These are phyloP conservation scores for Pleurotus salmoneostramineus DNA, from an alignment of 768 basidiomycete genomes.

Conservation along the genomic window DNA sequence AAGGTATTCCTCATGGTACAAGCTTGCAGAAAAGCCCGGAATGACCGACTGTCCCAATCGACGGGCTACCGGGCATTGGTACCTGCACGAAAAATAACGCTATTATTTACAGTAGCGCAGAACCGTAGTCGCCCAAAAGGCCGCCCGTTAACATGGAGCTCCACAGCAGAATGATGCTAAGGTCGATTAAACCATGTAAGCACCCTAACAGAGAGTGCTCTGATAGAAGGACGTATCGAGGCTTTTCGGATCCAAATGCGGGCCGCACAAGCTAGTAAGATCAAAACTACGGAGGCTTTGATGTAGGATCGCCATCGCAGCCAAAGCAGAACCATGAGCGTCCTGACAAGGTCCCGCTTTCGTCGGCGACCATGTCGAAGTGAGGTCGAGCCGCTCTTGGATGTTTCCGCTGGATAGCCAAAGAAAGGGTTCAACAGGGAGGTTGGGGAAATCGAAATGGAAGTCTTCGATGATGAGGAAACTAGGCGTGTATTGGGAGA, in stretches of 20 bases:
- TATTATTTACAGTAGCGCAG: background rate
- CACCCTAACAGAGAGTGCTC: background rate
- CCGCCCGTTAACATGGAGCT: background rate
- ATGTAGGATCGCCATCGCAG: constrained; percentile 52
- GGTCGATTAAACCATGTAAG: background rate
- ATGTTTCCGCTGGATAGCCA: constrained; percentile 56
- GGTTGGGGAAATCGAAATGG: constrained; percentile 47
- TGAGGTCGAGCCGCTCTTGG: constrained; percentile 31
- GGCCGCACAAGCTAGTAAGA: constrained; percentile 23
- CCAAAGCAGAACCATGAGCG: constrained; percentile 65
- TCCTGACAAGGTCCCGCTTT: constrained; percentile 63
- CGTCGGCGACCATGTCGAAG: constrained; percentile 62
- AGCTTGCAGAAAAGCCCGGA: background rate
- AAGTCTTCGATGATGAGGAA: constrained; percentile 15
- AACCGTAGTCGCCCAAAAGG: background rate
- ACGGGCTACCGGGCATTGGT: constrained; percentile 2
- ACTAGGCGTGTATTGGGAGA: constrained; percentile 13
- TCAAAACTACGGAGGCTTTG: constrained; percentile 26
- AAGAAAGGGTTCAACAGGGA: constrained; percentile 72
- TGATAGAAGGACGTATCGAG: background rate
- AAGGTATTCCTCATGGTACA: background rate
- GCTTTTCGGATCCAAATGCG: constrained; percentile 21
- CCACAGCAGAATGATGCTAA: background rate
- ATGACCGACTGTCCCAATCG: background rate
- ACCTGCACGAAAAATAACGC: background rate